Conservation (phyloP, 306 rosid genomes). For the Gleditsia sinensis region DNA sequence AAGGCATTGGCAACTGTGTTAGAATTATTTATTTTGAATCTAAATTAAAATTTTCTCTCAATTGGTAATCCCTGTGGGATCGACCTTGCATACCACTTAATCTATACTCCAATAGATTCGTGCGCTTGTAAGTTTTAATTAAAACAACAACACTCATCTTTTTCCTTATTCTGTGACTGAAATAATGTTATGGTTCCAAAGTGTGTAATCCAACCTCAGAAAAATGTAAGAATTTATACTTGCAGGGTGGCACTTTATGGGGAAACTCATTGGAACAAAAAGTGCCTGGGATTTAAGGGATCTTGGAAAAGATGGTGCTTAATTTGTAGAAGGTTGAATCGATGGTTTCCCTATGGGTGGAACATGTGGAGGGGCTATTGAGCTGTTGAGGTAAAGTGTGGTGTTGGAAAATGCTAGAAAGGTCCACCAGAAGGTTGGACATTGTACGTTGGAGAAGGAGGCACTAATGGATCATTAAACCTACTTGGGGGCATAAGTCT, state of each 20-base stretch:
- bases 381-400: conserved; percentile 51
- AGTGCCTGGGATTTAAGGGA: conserved; percentile 53
- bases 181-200: no score
- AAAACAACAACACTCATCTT: no score
- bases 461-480: conserved; percentile 77
- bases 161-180: no score
- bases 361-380: conserved; percentile 46
- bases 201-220: no score
- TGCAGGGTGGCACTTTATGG: conserved; percentile 47
- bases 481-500: conserved; percentile 61
- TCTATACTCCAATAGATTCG: no score
- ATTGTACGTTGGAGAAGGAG: conserved; percentile 58
- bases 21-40: no score
- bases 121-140: no score
- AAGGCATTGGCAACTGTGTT: no score
- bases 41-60: no score
- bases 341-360: conserved; percentile 57
- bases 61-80: no score
- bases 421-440: conserved; percentile 48
- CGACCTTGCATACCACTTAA: no score
- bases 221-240: no score
- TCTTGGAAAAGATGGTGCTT: conserved; percentile 49
- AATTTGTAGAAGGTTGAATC: conserved; percentile 49
- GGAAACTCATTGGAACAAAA: conserved; percentile 68
- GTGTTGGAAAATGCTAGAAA: conserved; percentile 64